These are phyloP conservation scores for Paramecium primaurelia DNA, from an alignment of 73 alveolate species.

Conservation along the genomic window DNA sequence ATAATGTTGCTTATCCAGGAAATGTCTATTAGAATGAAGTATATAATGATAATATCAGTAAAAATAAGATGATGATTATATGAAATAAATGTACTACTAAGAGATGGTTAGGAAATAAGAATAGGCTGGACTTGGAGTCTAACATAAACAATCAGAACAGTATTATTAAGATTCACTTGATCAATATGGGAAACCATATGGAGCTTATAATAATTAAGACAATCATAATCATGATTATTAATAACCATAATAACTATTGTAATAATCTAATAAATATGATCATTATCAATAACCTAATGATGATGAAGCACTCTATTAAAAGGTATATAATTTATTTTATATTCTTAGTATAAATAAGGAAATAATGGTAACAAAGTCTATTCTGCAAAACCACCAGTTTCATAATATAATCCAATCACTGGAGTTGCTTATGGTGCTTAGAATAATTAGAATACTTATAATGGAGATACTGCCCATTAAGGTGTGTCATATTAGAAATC, in stretches of 20 bases:
- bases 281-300: not conserved
- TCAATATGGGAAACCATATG: not conserved
- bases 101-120: not conserved
- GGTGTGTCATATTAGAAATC: not conserved
- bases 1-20: not conserved
- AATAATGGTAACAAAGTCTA: not conserved
- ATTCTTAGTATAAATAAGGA: not conserved
- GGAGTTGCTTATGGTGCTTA: not conserved
- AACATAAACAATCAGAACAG: not conserved
- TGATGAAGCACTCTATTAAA: not conserved
- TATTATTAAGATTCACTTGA: not conserved
- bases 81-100: not conserved
- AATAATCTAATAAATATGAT: constrained; percentile 5
- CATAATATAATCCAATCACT: not conserved
- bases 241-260: not conserved
- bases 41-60: not conserved
- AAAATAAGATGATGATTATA: constrained; percentile 21
- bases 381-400: not conserved
- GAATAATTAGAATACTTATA: not conserved
- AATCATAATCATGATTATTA: not conserved
- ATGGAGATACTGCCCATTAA: not conserved
- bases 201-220: not conserved
- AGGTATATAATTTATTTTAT: not conserved
- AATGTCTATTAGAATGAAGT: not conserved
- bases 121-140: not conserved